Percentiles rank a stretch among this genome's conserved stretches.
phyloP scores from a whole-genome alignment of 2,329 filamentous ascomycete genomes.

The Diplocarpon rosae region DNA sequence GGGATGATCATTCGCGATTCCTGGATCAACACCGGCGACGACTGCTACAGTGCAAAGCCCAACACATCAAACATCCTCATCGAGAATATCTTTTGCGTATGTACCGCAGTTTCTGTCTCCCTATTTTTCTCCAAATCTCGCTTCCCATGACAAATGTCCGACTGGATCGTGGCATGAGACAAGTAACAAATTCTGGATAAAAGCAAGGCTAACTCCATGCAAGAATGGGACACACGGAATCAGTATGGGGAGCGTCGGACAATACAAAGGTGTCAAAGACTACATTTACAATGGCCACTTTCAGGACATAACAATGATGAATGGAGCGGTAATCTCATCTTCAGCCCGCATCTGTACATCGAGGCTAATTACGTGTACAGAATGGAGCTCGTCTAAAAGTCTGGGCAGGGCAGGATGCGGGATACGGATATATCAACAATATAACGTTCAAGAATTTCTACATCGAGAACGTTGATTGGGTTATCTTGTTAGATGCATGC shows the following conservation, averaged over 20 bases:
- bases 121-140: too few species aligned
- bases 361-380: constrained; percentile 20
- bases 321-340: constrained; percentile 29
- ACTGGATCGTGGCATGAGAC: too few species aligned
- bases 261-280: constrained; percentile 43
- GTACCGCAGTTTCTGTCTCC: too few species aligned
- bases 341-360: neutral
- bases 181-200: too few species aligned
- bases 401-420: constrained; percentile 46
- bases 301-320: constrained; percentile 47
- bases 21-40: constrained; percentile 44
- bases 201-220: too few species aligned
- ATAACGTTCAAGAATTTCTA: constrained; percentile 51
- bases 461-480: constrained; percentile 45
- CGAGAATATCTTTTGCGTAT: constrained; percentile 43
- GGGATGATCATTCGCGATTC: constrained; percentile 39
- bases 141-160: too few species aligned
- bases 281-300: constrained; percentile 46
- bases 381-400: constrained; percentile 49
- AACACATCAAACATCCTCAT: constrained; percentile 48
- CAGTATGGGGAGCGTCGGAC: constrained; percentile 47
- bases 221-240: constrained; percentile 44
- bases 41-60: constrained; percentile 50
- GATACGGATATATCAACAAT: constrained; percentile 50
- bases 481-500: constrained; percentile 49